Percentiles rank a stretch among this genome's conserved stretches.
Conservation (phyloP, 352 stramenopile species). For the Aphanomyces stellatus region DNA sequence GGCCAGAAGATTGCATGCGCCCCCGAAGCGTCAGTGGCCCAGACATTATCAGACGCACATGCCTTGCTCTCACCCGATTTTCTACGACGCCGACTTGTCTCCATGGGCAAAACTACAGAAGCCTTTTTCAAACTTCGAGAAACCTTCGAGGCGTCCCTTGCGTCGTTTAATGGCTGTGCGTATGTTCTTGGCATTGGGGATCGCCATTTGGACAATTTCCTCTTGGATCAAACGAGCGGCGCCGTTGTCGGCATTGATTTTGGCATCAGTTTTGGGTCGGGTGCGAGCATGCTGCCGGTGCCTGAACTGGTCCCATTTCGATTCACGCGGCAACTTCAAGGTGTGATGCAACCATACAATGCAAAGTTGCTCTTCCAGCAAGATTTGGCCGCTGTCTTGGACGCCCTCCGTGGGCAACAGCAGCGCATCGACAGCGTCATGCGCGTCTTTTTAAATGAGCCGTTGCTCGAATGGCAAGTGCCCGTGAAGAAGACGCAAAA, state of each 20-base stretch:
- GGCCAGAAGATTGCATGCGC: constrained; percentile 57
- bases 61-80: constrained; percentile 61
- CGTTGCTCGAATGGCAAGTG: constrained; percentile 81
- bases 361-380: constrained; percentile 51
- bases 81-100: constrained; percentile 64
- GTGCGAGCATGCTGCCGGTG: constrained; percentile 71
- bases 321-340: constrained; percentile 73
- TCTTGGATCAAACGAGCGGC: constrained; percentile 67
- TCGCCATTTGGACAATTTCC: constrained; percentile 87
- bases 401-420: constrained; percentile 70
- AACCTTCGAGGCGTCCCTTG: constrained; percentile 75
- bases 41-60: constrained; percentile 50
- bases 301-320: constrained; percentile 88
- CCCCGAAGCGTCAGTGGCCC: constrained; percentile 36
- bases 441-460: constrained; percentile 88
- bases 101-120: constrained; percentile 61
- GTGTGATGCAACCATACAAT: constrained; percentile 64
- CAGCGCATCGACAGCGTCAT: constrained; percentile 83
- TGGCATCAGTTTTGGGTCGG: constrained; percentile 85
- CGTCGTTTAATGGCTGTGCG: constrained; percentile 75
- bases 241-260: constrained; percentile 88
- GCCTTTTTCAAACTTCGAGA: constrained; percentile 75
- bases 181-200: constrained; percentile 89
- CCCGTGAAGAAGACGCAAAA: constrained; percentile 19
- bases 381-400: constrained; percentile 79